Evolutionary conservation across 768 basidiomycete species (phyloP).

Genomic region (Pulveroboletus sp.): DNA sequence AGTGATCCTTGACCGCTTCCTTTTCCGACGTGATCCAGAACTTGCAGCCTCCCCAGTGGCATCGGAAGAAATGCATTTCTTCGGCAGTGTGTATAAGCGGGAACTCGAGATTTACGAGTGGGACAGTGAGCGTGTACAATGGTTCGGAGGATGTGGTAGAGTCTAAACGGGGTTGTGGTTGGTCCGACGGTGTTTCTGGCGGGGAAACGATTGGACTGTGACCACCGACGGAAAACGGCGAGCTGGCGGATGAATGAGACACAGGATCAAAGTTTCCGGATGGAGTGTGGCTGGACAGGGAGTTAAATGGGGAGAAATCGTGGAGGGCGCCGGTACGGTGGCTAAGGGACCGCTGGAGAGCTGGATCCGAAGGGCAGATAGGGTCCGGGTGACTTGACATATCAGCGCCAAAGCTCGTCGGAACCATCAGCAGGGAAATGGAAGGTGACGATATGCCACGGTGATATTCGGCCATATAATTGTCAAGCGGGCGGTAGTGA

Average conservation of each 20-base stretch:
- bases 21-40: too few species aligned
- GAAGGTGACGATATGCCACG: not conserved
- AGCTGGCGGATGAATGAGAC: not conserved
- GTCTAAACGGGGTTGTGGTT: too few species aligned
- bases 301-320: not conserved
- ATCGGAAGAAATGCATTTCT: too few species aligned
- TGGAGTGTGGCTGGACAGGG: not conserved
- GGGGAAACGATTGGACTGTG: too few species aligned
- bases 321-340: not conserved
- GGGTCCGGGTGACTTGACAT: not conserved
- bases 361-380: not conserved
- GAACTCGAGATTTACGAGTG: not conserved
- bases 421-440: constrained; percentile 6
- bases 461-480: not conserved
- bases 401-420: not conserved
- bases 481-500: not conserved
- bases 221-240: too few species aligned
- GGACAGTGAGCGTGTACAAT: too few species aligned
- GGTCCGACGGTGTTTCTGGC: too few species aligned
- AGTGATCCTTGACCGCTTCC: too few species aligned
- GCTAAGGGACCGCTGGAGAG: not conserved
- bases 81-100: too few species aligned
- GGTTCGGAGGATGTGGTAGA: too few species aligned
- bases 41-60: not conserved
- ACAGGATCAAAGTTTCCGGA: not conserved